Evolutionary conservation across 2,329 filamentous ascomycete genomes (phyloP).

Genomic region (Fusarium sp.): DNA sequence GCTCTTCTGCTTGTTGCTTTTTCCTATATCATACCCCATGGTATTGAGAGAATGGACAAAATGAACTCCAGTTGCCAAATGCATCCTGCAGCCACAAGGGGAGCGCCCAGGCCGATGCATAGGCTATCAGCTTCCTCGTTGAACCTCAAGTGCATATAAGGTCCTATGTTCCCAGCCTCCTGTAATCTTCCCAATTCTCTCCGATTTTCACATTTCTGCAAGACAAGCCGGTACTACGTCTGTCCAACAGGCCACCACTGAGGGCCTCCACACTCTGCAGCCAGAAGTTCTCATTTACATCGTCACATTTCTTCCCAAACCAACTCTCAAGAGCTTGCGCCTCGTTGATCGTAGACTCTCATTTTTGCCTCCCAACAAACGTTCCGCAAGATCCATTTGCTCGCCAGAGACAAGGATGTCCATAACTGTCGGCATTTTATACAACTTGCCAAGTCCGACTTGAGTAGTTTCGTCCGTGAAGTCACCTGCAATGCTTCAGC

Average conservation of each 20-base stretch:
- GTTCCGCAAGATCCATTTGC: neutral
- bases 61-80: neutral
- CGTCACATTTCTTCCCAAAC: neutral
- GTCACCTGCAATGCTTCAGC: neutral
- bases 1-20: neutral
- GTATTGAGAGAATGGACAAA: no score
- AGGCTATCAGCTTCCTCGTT: neutral
- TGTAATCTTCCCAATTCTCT: neutral
- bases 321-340: neutral
- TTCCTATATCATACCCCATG: neutral
- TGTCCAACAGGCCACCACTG: neutral
- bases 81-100: neutral
- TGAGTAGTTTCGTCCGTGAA: neutral
- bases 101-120: neutral
- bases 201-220: neutral
- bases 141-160: neutral
- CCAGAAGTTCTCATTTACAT: neutral
- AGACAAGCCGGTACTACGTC: neutral
- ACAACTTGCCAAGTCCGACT: neutral
- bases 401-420: neutral
- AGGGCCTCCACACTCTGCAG: neutral
- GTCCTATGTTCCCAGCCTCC: fast-evolving
- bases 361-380: neutral
- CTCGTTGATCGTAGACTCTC: neutral
- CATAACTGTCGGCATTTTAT: neutral